Evolutionary conservation across 306 rosid species (phyloP).

Genomic region (Pueraria montana): DNA sequence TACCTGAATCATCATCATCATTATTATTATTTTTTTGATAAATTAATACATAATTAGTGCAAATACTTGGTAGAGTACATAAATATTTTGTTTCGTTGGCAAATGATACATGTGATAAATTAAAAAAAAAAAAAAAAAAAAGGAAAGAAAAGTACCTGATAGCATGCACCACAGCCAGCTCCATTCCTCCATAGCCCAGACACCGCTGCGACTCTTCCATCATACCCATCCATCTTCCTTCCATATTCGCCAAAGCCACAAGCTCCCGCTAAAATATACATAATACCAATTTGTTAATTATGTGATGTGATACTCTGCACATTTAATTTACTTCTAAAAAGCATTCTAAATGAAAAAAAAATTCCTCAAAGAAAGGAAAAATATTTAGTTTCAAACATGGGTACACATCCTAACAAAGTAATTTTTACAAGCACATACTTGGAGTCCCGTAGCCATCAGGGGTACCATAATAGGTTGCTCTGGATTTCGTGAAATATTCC

Average conservation of each 20-base stretch:
- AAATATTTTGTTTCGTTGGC: neutral
- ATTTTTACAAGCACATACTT: conserved; percentile 43
- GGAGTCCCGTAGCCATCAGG: conserved; percentile 75
- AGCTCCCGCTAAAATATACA: conserved; percentile 70
- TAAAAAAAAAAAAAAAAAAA: neutral
- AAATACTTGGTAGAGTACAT: no score
- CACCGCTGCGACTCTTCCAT: conserved; percentile 59
- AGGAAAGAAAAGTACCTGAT: conserved; percentile 58
- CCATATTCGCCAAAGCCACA: conserved; percentile 88
- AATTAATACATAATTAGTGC: neutral
- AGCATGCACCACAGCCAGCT: conserved; percentile 87
- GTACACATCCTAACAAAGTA: no score
- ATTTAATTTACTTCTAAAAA: no score
- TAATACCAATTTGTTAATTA: neutral
- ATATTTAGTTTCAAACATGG: neutral
- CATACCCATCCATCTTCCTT: conserved; percentile 55
- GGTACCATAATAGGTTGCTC: conserved; percentile 79
- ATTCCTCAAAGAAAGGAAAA: no score
- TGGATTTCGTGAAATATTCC: conserved; percentile 52
- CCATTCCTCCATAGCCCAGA: conserved; percentile 74
- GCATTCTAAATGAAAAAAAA: no score
- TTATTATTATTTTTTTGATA: neutral
- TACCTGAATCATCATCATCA: conserved; percentile 44
- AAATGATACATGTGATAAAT: neutral
- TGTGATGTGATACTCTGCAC: neutral